These are phyloP conservation scores for Nakazawaea pomicola DNA, from an alignment of 805 yeast species.

Conservation along the genomic window DNA sequence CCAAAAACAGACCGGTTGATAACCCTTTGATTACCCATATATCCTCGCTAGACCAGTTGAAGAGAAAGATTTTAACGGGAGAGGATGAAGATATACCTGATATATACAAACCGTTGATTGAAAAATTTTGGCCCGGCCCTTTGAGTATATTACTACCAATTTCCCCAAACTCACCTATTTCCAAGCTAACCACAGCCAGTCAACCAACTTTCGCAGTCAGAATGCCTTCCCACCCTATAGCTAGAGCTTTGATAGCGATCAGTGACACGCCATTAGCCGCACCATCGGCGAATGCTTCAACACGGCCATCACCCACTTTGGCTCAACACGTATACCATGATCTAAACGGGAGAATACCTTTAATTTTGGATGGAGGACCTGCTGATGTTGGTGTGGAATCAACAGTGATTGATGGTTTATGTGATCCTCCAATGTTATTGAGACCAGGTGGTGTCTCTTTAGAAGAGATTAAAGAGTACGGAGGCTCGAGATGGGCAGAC, in stretches of 20 bases:
- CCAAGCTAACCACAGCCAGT: conserved; percentile 75
- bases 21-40: conserved; percentile 92
- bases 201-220: conserved; percentile 92
- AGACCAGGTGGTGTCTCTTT: conserved; percentile 93
- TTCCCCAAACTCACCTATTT: conserved; percentile 42
- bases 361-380: conserved; percentile 86
- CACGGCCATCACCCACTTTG: conserved; percentile 87
- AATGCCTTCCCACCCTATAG: conserved; percentile 82
- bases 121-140: conserved; percentile 94
- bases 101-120: conserved; percentile 59
- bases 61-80: conserved; percentile 51
- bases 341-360: conserved; percentile 71
- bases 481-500: conserved; percentile 66
- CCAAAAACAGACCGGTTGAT: conserved; percentile 93
- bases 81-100: conserved; percentile 46
- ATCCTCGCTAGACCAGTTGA: conserved; percentile 69
- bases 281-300: conserved; percentile 95
- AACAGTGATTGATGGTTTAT: conserved; percentile 89
- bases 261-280: conserved; percentile 93
- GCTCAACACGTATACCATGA: conserved; percentile 86
- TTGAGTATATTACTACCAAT: conserved; percentile 79
- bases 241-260: conserved; percentile 80
- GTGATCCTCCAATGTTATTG: conserved; percentile 76
- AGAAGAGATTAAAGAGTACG: conserved; percentile 62
- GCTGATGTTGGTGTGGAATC: conserved; percentile 89